A percentile compares a stretch with the other conserved stretches of the same genome.
phyloP scores from a whole-genome alignment of 768 basidiomycete species.

The Calocera cornea region DNA sequence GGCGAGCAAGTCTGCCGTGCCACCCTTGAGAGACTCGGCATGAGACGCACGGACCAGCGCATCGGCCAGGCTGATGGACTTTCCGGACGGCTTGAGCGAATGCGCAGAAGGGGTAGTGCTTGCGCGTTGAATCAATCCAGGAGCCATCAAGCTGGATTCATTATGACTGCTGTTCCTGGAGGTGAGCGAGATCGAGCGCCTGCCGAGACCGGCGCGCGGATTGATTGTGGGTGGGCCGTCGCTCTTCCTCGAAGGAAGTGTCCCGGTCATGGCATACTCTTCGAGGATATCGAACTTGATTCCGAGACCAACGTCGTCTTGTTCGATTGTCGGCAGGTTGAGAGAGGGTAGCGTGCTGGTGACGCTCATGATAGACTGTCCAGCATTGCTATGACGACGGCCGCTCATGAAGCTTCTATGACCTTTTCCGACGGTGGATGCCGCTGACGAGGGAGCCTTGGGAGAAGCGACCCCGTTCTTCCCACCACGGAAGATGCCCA shows the following conservation, averaged over 20 bases:
- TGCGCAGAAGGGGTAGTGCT: constrained; percentile 14
- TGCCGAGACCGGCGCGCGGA: constrained; percentile 30
- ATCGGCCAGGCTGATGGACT: constrained; percentile 48
- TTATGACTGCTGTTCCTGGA: constrained; percentile 6
- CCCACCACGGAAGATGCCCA: not conserved
- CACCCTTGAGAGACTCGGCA: constrained; percentile 83
- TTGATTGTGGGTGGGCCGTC: constrained; percentile 5
- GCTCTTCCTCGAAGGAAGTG: not conserved
- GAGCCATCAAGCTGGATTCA: not conserved
- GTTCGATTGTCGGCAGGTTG: constrained; percentile 3
- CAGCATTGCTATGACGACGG: not conserved
- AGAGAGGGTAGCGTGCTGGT: not conserved
- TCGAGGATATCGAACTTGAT: constrained; percentile 9
- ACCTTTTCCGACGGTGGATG: not conserved
- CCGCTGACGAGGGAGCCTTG: not conserved
- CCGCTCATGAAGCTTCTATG: not conserved
- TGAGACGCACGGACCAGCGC: constrained; percentile 90
- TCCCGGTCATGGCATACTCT: not conserved
- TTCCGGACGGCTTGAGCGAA: constrained; percentile 23
- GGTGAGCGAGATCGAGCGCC: constrained; percentile 56
- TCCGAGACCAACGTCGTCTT: constrained; percentile 7
- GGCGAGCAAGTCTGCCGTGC: constrained; percentile 77
- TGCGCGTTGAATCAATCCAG: not conserved
- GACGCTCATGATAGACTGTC: not conserved
- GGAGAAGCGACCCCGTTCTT: not conserved